Conservation (phyloP, 2,329 filamentous ascomycete genomes). For the Moelleriella libera region DNA sequence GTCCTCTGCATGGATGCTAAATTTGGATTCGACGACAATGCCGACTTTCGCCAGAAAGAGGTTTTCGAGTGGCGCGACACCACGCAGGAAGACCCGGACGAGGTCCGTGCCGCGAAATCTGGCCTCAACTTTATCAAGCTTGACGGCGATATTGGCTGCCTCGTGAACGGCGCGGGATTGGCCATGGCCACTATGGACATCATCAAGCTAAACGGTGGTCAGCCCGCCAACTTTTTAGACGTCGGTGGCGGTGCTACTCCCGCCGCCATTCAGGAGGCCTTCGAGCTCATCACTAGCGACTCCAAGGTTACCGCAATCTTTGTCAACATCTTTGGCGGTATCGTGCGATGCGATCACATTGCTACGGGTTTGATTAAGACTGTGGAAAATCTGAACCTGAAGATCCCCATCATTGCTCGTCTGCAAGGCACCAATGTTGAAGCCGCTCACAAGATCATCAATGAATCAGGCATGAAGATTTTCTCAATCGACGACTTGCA, state of each 20-base stretch:
- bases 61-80: slow-evolving; percentile 88
- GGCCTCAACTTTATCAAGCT: slow-evolving; percentile 99
- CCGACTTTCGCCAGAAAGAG: slow-evolving; percentile 95
- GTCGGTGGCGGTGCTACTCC: slow-evolving; percentile 96
- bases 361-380: slow-evolving; percentile 92
- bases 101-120: slow-evolving; percentile 89
- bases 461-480: slow-evolving; percentile 97
- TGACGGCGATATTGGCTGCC: slow-evolving; percentile 95
- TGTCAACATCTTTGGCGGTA: slow-evolving; percentile 99
- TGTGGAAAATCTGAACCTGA: slow-evolving; percentile 85
- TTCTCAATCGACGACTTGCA: slow-evolving; percentile 99
- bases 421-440: slow-evolving; percentile 99
- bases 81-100: slow-evolving; percentile 90
- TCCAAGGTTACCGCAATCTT: slow-evolving; percentile 98
- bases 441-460: slow-evolving; percentile 80
- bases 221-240: slow-evolving; percentile 96
- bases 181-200: slow-evolving; percentile 99
- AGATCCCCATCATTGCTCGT: slow-evolving; percentile 92
- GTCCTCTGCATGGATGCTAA: slow-evolving; percentile 99
- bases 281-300: slow-evolving; percentile 97
- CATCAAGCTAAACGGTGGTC: slow-evolving; percentile 97
- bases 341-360: slow-evolving; percentile 95
- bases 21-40: slow-evolving; percentile 97
- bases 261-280: slow-evolving; percentile 91
- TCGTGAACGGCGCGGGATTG: slow-evolving; percentile 97